A percentile compares a stretch with the other conserved stretches of the same genome.
These are phyloP conservation scores for Tulasnella sp. DNA, from an alignment of 768 basidiomycete genomes.

Conservation along the genomic window DNA sequence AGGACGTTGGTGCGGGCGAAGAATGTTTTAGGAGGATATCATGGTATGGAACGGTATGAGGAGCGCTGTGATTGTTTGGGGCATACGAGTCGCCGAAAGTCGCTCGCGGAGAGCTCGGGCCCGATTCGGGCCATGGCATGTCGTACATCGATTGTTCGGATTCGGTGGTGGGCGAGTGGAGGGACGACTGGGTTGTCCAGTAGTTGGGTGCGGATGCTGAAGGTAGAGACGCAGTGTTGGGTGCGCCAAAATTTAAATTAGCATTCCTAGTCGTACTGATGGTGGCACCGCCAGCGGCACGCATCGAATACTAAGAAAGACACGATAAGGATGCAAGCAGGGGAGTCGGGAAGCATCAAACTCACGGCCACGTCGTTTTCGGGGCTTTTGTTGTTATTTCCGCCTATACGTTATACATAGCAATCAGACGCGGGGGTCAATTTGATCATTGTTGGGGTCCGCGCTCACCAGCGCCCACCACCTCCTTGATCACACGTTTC, in stretches of 20 bases:
- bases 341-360: background rate
- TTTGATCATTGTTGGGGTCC: background rate
- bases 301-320: background rate
- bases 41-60: background rate
- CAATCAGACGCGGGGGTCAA: too few relatives aligned
- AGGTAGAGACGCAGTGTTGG: too few relatives aligned
- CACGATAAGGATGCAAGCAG: background rate
- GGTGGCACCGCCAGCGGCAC: constrained; percentile 1
- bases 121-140: background rate
- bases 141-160: too few relatives aligned
- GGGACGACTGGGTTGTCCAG: too few relatives aligned
- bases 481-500: constrained; percentile 4
- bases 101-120: constrained; percentile 4
- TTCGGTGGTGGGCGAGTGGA: too few relatives aligned
- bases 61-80: constrained; percentile 4
- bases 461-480: constrained; percentile 12
- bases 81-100: background rate
- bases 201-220: too few relatives aligned
- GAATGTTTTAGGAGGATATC: too few relatives aligned
- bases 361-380: constrained; percentile 6
- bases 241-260: too few relatives aligned
- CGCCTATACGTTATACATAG: background rate
- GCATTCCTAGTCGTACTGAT: background rate
- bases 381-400: background rate
- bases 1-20: too few relatives aligned